Evolutionary conservation across 2,329 filamentous ascomycete species (phyloP), one percentile per base, ranked within the genome.

Genomic region (Juglanconis oblonga): DNA sequence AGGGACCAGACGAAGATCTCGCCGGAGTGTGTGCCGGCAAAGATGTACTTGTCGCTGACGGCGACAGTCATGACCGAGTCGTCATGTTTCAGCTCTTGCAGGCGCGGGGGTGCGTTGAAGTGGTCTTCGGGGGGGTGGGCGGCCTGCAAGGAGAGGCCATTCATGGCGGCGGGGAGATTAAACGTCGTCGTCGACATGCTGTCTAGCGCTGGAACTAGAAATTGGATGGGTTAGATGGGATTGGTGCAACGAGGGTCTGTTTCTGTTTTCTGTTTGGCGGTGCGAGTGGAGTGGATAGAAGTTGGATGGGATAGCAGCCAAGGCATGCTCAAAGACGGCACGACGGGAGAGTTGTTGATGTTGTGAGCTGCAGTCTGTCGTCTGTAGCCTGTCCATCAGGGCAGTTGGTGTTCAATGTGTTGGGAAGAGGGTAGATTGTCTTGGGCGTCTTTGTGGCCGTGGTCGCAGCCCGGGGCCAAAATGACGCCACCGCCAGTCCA

Each of bases 1-100:
- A 99, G 83, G 3, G 90, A 92, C 90, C 92, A 99, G 49, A 93
- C 88, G 50, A 96, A 81, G 63, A 99, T 96, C 76, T 97, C 92
- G 63, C 95, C 95, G 64, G 92, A 90, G 72, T 97, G 92, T 1
- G 95, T 93, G 45, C 95, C 95, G 17, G 94, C 93, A 73, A 92
- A 99, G 57, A 99, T 89, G 70, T 87, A 88, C 52, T 89, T 82
- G 55, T 91, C 82, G 59, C 91, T 92, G 31, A 97, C 86, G 4
- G 88, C 91, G 58, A 99, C 83, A 8, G 92, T 87, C 54, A 99
- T 86, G 52, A 96, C 90, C 2, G 89, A 92, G 73, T 87, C 90
- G 69, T 87, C 83, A 71, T 94, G 90, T 70, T 87, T 83, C 64
- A 96, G 84, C 66, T 87, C 87, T 72, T 96, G 91, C 60, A 88